Conservation (phyloP, 495 filamentous ascomycete genomes). For the Annulohypoxylon maeteangense region DNA sequence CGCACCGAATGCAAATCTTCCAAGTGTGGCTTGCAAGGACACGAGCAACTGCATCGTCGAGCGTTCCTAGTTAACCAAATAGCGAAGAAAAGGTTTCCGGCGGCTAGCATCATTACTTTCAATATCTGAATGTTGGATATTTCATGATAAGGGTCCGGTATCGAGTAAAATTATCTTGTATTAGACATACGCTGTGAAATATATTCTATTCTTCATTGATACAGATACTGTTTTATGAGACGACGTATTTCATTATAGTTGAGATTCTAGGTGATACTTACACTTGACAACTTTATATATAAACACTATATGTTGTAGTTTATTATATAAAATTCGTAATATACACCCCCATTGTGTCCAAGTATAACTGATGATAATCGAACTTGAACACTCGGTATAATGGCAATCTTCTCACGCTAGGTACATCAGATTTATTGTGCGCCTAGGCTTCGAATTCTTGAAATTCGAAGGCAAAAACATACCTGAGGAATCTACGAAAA, state of each 20-base stretch:
- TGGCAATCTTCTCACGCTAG: too few relatives aligned
- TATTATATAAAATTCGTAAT: too few relatives aligned
- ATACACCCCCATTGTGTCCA: too few relatives aligned
- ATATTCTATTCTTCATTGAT: background rate
- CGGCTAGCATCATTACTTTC: background rate
- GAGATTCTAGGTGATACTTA: too few relatives aligned
- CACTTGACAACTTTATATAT: too few relatives aligned
- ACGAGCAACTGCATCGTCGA: background rate
- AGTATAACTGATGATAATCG: background rate
- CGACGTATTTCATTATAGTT: background rate
- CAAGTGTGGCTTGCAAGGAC: constrained; percentile 7
- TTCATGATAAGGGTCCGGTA: background rate
- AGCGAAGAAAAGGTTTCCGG: background rate
- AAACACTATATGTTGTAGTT: too few relatives aligned
- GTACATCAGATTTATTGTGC: too few relatives aligned
- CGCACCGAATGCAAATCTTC: constrained; percentile 26
- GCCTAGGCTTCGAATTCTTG: too few relatives aligned
- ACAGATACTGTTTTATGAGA: background rate
- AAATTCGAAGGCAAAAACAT: background rate
- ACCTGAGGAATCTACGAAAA: background rate
- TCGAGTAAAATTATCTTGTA: constrained; percentile 6
- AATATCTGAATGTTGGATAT: background rate
- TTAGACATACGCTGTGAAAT: background rate
- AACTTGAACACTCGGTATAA: background rate
- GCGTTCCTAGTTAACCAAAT: constrained; percentile 4